Evolutionary conservation across 257 asterid genomes (phyloP), one percentile per base, ranked within the genome.

Genomic region (Cruciata laevipes): DNA sequence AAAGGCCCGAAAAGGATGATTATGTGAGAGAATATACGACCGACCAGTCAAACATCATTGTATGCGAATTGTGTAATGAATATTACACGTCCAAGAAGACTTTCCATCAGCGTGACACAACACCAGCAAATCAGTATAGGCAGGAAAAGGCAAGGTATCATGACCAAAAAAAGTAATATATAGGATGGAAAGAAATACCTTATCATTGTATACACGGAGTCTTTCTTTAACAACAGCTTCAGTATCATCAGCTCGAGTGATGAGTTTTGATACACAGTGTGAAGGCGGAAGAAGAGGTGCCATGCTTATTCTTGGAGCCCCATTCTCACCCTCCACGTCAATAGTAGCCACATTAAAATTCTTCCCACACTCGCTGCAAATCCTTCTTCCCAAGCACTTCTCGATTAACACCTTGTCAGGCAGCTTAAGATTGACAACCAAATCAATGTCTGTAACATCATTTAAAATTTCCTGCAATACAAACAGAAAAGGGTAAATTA

Each of bases 371-470:
- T 85, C 81, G 69, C 85, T 73, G 81, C 97, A 94, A 72, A 90
- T 79, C 82, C 99, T 90, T 72, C 99, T 71, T 65, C 97, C 99
- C 25, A 94, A 86, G 83, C 99, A 94, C 83, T 94, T 94, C 81
- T 94, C 97, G 44, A 94, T 18, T 64, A 94, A 79, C 23, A 90
- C 97, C 65, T 67, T 76, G 67, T 94, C 99, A 62, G 99, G 97
- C 61, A 94, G 99, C 89, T 83, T 94, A 68, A 94, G 94, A 74
- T 94, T 90, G 71, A 94, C 96, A 73, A 90, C 99, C 78, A 94
- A 83, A 70, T 94, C 99, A 38, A 94, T 88, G 76, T 94, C 82
- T 5, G 97, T 87, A 66, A 94, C 99, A 31, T 90, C 96, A 69
- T 80, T 80, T 81, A 94, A 80, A 76, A 94, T 90, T 82, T 90